Conservation (phyloP, 2,329 filamentous ascomycete species). For the Karstenula rhodostoma region DNA sequence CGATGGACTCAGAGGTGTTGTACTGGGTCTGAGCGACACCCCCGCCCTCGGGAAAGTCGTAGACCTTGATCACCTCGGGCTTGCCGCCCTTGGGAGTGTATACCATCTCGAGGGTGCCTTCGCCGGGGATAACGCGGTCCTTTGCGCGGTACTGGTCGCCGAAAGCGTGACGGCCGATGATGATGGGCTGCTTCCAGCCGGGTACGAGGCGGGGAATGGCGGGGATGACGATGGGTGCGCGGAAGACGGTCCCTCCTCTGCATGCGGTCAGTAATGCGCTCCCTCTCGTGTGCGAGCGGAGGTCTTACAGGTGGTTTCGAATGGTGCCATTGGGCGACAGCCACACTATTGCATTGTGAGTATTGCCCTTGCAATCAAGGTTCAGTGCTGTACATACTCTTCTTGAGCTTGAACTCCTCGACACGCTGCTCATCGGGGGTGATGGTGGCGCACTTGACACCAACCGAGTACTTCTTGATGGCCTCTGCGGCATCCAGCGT, state of each 20-base stretch:
- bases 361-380: background rate
- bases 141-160: constrained; percentile 99
- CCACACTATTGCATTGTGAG: constrained; percentile 73
- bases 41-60: constrained; percentile 83
- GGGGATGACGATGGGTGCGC: constrained; percentile 96
- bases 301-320: constrained; percentile 67
- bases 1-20: constrained; percentile 96
- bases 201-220: constrained; percentile 91
- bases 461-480: constrained; percentile 98
- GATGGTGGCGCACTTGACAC: constrained; percentile 99
- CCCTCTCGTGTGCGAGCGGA: background rate
- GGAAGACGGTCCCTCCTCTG: constrained; percentile 93
- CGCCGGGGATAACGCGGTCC: constrained; percentile 82
- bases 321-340: constrained; percentile 94
- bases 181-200: constrained; percentile 98
- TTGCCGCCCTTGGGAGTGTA: constrained; percentile 84
- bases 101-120: constrained; percentile 92
- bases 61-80: constrained; percentile 88
- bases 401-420: constrained; percentile 97
- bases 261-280: constrained; percentile 28
- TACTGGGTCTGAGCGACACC: constrained; percentile 95
- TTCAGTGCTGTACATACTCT: constrained; percentile 71
- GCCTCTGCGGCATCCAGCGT: constrained; percentile 94
- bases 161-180: constrained; percentile 97
- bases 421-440: constrained; percentile 97